phyloP scores from a whole-genome alignment of 2,329 filamentous ascomycete genomes.

The Macrophomina phaseolina region DNA sequence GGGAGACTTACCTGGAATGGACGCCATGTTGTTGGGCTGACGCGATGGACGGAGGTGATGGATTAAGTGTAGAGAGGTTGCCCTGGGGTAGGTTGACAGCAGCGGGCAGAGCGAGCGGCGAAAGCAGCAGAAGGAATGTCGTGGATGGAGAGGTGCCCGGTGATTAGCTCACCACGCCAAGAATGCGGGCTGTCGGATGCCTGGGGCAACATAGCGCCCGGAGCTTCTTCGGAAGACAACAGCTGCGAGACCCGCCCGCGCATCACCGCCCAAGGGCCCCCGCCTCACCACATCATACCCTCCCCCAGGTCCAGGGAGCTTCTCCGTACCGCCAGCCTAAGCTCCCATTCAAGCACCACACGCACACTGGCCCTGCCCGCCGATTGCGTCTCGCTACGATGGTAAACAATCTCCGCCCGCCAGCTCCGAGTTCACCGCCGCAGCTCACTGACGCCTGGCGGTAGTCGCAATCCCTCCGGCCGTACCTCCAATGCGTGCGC shows the following conservation, averaged over 20 bases:
- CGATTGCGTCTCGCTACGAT: conserved; percentile 17
- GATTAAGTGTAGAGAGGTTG: neutral
- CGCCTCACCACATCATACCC: conserved; percentile 26
- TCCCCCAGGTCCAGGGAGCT: conserved; percentile 18
- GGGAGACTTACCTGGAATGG: conserved; percentile 25
- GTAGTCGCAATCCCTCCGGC: conserved; percentile 93
- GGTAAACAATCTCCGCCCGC: conserved; percentile 5
- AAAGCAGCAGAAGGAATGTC: conserved; percentile 20
- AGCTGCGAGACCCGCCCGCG: conserved; percentile 2
- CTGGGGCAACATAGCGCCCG: conserved; percentile 7
- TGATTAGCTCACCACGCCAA: conserved; percentile 25
- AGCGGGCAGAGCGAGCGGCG: conserved; percentile 10
- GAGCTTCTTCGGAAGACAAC: conserved; percentile 3
- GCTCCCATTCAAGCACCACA: conserved; percentile 13
- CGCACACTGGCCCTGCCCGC: neutral
- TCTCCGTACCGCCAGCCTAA: conserved; percentile 21
- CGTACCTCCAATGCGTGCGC: conserved; percentile 95
- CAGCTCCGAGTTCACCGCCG: neutral
- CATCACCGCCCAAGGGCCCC: conserved; percentile 27
- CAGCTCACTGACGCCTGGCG: conserved; percentile 35
- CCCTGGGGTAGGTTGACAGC: conserved; percentile 1
- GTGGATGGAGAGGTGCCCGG: conserved; percentile 16
- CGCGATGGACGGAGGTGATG: neutral
- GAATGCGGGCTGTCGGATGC: conserved; percentile 7
- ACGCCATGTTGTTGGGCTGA: conserved; percentile 7